Evolutionary conservation across 306 rosid species (phyloP).

Genomic region (Mucuna pruriens): DNA sequence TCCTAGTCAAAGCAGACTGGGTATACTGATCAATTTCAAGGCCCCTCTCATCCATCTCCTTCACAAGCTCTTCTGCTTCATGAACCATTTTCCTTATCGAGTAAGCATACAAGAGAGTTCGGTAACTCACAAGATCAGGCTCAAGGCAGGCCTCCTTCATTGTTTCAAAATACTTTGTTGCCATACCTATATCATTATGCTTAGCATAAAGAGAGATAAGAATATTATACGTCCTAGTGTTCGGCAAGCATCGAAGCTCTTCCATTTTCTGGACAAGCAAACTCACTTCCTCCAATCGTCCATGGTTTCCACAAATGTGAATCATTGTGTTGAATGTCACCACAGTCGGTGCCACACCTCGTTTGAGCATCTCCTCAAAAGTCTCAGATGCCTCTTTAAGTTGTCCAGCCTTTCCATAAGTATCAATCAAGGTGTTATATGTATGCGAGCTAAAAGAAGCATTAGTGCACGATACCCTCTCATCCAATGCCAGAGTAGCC

Average conservation of each 20-base stretch:
- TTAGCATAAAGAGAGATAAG: constrained; percentile 72
- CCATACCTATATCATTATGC: constrained; percentile 68
- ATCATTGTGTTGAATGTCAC: constrained; percentile 97
- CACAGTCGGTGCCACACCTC: constrained; percentile 74
- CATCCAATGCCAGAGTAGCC: constrained; percentile 32
- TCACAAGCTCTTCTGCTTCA: constrained; percentile 72
- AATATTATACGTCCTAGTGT: constrained; percentile 88
- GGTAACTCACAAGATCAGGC: constrained; percentile 82
- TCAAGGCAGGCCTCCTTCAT: constrained; percentile 65
- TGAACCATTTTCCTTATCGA: constrained; percentile 77
- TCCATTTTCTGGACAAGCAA: constrained; percentile 82
- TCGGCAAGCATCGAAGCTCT: constrained; percentile 70
- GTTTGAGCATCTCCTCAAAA: constrained; percentile 76
- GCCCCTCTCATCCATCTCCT: constrained; percentile 70
- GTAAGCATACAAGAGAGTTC: constrained; percentile 91
- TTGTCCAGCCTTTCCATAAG: constrained; percentile 85
- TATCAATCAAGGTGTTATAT: constrained; percentile 85
- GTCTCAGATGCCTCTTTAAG: constrained; percentile 81
- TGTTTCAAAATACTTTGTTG: constrained; percentile 62
- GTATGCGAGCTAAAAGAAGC: constrained; percentile 70
- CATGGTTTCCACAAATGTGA: constrained; percentile 92
- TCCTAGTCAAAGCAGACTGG: constrained; percentile 88
- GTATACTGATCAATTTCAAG: constrained; percentile 86
- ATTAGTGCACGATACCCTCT: constrained; percentile 31
- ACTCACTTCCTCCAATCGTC: constrained; percentile 68